Evolutionary conservation across 1,139 yeast species (phyloP).

Genomic region (Torulaspora pretoriensis): DNA sequence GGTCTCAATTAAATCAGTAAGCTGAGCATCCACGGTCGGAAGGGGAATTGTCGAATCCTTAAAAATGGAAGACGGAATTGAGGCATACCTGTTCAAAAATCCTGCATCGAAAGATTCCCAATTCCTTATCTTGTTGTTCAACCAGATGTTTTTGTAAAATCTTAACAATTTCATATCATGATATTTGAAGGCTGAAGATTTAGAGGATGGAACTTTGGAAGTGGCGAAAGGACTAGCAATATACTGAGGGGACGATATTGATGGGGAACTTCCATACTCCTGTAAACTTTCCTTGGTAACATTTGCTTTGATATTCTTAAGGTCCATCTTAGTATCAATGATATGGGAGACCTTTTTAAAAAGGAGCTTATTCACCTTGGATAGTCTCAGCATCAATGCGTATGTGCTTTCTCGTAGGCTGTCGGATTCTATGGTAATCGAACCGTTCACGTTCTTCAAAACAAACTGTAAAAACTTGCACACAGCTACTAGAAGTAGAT

Average conservation of each 20-base stretch:
- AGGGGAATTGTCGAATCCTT: slow-evolving; percentile 15
- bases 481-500: slow-evolving; percentile 27
- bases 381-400: slow-evolving; percentile 21
- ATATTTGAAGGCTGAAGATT: slow-evolving; percentile 21
- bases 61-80: slow-evolving; percentile 26
- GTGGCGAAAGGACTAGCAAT: slow-evolving; percentile 26
- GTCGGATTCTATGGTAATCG: slow-evolving; percentile 19
- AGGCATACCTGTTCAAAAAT: slow-evolving; percentile 29
- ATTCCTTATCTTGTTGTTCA: slow-evolving; percentile 32
- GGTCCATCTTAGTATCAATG: slow-evolving; percentile 25
- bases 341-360: slow-evolving; percentile 23
- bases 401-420: slow-evolving; percentile 18
- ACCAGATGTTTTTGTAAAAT: slow-evolving; percentile 36
- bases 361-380: slow-evolving; percentile 26
- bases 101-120: slow-evolving; percentile 30
- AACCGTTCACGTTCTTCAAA: slow-evolving; percentile 18
- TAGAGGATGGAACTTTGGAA: slow-evolving; percentile 21
- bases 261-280: slow-evolving; percentile 28
- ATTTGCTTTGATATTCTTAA: slow-evolving; percentile 18
- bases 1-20: slow-evolving; percentile 35
- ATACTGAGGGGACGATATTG: slow-evolving; percentile 33
- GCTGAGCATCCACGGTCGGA: slow-evolving; percentile 19
- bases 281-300: slow-evolving; percentile 16
- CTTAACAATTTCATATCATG: slow-evolving; percentile 33
- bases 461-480: slow-evolving; percentile 29